Base-by-base conservation (phyloP, 2,329 filamentous ascomycete species). In the Diaporthe australafricana region DNA sequence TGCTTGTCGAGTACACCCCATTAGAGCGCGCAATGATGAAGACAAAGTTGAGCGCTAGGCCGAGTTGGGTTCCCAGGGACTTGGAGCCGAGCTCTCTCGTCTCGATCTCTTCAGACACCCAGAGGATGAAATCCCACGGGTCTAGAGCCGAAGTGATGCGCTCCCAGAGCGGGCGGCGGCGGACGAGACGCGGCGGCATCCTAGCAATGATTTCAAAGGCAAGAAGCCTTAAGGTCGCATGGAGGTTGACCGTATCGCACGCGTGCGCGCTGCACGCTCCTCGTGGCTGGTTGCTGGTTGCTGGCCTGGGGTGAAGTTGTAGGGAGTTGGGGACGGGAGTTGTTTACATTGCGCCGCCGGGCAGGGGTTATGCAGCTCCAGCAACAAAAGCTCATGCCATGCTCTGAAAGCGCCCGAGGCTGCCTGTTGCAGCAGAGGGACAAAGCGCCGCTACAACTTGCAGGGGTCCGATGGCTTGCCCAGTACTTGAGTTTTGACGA, bases 91-190 rank as follows among this genome's bases (percentile, higher is more conserved):
- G 97, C 77, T 98, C 94, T 79, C 93, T 92, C 35, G 94, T 94
- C 80, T 98, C 95, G 73, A 99, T 88, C 83, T 98, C 94, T 80
- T 98, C 96, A 0, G 94, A 97, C 2, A 97, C 83, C 93, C 94
- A 98, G 22, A 99, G 90, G 68, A 96, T 84, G 78, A 96, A 93
- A 83, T 99, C 96, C 84, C 93, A 92, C 3, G 94, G 94, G 79
- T 98, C 96, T 72, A 98, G 85, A 81, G 91, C 91, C 70, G 93
- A 88, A 80, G 91, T 90, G 81, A 98, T 88, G 81, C 96, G 94
- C 87, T 98, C 93, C 38, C 84, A 80, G 76, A 98, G 88, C 80
- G 96, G 92, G 80, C 90, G 90, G 77, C 91, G 91, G 80, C 96
- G 94, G 77, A 99, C 91, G 74, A 98, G 91, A 77, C 95, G 94